phyloP scores from a whole-genome alignment of 2,329 filamentous ascomycete genomes.

The Xylaria polymorpha region DNA sequence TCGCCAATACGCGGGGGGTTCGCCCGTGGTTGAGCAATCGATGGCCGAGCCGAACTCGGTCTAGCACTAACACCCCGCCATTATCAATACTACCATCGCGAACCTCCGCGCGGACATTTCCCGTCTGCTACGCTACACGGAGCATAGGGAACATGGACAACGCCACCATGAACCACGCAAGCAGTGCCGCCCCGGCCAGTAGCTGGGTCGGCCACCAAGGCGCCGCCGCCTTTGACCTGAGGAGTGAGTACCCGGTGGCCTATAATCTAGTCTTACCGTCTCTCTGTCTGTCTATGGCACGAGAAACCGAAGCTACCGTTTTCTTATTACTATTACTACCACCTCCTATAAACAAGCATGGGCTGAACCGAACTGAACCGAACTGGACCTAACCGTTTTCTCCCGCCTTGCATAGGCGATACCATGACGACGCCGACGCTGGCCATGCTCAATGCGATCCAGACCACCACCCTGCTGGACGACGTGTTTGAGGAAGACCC shows the following conservation, averaged over 20 bases:
- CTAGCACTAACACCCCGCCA: conserved; percentile 12
- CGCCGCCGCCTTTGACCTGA: conserved; percentile 49
- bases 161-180: neutral
- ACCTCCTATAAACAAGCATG: neutral
- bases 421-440: conserved; percentile 75
- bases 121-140: neutral
- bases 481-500: conserved; percentile 80
- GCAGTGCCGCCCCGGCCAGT: conserved; percentile 35
- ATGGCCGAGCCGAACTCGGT: conserved; percentile 25
- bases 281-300: neutral
- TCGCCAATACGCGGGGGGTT: neutral
- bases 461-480: conserved; percentile 76
- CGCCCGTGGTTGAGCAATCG: neutral
- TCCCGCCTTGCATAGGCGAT: conserved; percentile 61
- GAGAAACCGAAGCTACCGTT: neutral
- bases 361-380: neutral
- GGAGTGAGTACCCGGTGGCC: conserved; percentile 44
- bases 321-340: too few species aligned
- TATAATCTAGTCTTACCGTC: neutral
- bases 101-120: conserved; percentile 7
- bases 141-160: conserved; percentile 1
- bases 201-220: conserved; percentile 49
- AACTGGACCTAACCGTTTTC: neutral
- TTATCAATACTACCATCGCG: neutral
- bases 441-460: conserved; percentile 78